Evolutionary conservation across 495 filamentous ascomycete species (phyloP).

Genomic region (Cercophora samala): DNA sequence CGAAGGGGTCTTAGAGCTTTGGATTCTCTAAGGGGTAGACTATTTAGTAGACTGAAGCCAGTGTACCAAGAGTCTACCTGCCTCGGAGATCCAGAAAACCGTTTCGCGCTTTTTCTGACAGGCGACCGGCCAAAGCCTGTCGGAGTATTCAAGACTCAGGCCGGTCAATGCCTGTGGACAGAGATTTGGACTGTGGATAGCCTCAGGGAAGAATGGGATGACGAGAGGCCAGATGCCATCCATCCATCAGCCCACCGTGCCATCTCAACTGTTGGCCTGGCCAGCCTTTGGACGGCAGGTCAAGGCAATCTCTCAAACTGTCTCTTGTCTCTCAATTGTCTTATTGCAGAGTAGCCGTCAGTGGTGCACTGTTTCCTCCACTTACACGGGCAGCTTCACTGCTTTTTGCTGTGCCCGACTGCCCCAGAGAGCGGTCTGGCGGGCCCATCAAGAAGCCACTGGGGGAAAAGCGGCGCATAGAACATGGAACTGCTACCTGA

Average conservation of each 20-base stretch:
- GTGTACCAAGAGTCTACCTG: neutral
- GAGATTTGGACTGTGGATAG: neutral
- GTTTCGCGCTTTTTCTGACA: slow-evolving; percentile 6
- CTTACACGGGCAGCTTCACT: neutral
- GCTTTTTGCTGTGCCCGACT: neutral
- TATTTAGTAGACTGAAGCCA: neutral
- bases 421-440: neutral
- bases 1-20: neutral
- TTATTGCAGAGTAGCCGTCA: slow-evolving; percentile 1
- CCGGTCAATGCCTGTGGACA: neutral
- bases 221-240: slow-evolving; percentile 1
- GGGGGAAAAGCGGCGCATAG: slow-evolving; percentile 4
- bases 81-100: neutral
- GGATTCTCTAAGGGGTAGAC: neutral
- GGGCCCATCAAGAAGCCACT: neutral
- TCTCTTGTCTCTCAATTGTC: neutral
- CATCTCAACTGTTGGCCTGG: neutral
- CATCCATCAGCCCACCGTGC: no score
- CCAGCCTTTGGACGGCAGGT: neutral
- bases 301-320: neutral
- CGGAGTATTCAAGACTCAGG: neutral
- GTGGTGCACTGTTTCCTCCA: slow-evolving; percentile 8
- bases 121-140: slow-evolving; percentile 2
- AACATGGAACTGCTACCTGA: neutral
- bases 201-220: neutral